Conservation (phyloP, 2,329 filamentous ascomycete genomes). For the Cryoendolithus antarcticus region DNA sequence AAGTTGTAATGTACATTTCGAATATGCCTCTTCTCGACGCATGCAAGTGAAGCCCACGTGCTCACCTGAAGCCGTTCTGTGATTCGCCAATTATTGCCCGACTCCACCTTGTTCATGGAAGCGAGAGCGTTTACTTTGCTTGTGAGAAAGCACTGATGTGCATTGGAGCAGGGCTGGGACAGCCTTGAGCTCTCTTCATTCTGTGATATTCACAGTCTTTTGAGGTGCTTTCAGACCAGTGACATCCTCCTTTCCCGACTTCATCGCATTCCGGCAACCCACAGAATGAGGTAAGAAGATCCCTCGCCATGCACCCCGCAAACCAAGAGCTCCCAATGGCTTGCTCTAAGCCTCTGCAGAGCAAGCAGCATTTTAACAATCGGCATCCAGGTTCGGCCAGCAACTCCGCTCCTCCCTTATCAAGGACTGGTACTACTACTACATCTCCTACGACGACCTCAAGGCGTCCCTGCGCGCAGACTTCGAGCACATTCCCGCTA, state of each 20-base stretch:
- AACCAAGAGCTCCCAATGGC: constrained; percentile 2
- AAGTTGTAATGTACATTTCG: too few species aligned
- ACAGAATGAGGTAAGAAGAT: constrained; percentile 5
- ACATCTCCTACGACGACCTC: constrained; percentile 92
- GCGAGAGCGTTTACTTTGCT: too few species aligned
- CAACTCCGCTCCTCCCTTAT: constrained; percentile 92
- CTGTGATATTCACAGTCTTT: not conserved
- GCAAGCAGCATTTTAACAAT: constrained; percentile 1
- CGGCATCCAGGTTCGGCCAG: constrained; percentile 63
- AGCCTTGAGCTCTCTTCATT: too few species aligned
- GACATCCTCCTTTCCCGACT: not conserved
- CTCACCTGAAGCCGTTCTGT: too few species aligned
- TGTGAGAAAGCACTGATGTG: too few species aligned
- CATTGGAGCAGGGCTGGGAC: too few species aligned
- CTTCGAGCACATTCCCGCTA: constrained; percentile 37
- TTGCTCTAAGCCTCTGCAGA: not conserved
- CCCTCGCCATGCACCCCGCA: not conserved
- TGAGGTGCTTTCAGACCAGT: not conserved
- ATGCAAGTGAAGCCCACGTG: too few species aligned
- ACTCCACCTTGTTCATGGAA: too few species aligned
- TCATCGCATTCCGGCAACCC: not conserved
- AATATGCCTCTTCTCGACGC: too few species aligned
- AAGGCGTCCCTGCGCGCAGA: constrained; percentile 75
- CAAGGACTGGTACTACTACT: constrained; percentile 95
- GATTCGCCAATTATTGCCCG: too few species aligned